Evolutionary conservation across 2,329 filamentous ascomycete species (phyloP).

Genomic region (Fusarium sp.): DNA sequence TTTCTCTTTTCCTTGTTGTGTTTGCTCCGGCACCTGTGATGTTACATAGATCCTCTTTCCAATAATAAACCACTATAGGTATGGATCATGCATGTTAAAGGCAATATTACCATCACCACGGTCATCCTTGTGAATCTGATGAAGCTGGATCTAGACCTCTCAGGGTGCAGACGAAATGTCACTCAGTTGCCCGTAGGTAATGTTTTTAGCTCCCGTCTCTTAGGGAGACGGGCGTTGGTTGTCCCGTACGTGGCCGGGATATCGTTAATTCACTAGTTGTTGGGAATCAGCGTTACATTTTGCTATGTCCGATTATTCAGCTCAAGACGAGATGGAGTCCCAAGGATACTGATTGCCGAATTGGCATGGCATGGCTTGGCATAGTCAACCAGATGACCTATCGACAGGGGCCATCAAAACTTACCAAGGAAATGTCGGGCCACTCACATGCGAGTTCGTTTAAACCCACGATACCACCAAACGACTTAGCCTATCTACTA

Average conservation of each 20-base stretch:
- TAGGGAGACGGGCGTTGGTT: slow-evolving; percentile 8
- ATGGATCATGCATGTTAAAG: slow-evolving; percentile 21
- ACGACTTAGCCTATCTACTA: slow-evolving; percentile 19
- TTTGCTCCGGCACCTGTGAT: slow-evolving; percentile 17
- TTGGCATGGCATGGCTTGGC: slow-evolving; percentile 23
- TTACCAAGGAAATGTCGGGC: slow-evolving; percentile 18
- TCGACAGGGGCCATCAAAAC: slow-evolving; percentile 23
- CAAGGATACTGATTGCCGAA: slow-evolving; percentile 24
- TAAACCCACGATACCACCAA: slow-evolving; percentile 19
- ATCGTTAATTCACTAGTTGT: slow-evolving; percentile 13
- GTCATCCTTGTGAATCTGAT: slow-evolving; percentile 21
- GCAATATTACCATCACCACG: slow-evolving; percentile 18
- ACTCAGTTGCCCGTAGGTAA: slow-evolving; percentile 8
- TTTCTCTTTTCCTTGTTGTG: slow-evolving; percentile 25
- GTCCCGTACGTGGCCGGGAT: not conserved
- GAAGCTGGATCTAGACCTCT: slow-evolving; percentile 4
- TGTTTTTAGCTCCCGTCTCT: slow-evolving; percentile 23
- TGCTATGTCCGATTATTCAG: slow-evolving; percentile 16
- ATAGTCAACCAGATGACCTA: slow-evolving; percentile 22
- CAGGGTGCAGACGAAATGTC: slow-evolving; percentile 1
- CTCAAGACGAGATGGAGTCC: not conserved
- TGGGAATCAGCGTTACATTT: slow-evolving; percentile 31
- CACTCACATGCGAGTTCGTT: slow-evolving; percentile 33
- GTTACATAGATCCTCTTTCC: slow-evolving; percentile 19
- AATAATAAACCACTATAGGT: slow-evolving; percentile 21